phyloP scores from a whole-genome alignment of 1,139 yeast genomes.

The Yarrowia galli region DNA sequence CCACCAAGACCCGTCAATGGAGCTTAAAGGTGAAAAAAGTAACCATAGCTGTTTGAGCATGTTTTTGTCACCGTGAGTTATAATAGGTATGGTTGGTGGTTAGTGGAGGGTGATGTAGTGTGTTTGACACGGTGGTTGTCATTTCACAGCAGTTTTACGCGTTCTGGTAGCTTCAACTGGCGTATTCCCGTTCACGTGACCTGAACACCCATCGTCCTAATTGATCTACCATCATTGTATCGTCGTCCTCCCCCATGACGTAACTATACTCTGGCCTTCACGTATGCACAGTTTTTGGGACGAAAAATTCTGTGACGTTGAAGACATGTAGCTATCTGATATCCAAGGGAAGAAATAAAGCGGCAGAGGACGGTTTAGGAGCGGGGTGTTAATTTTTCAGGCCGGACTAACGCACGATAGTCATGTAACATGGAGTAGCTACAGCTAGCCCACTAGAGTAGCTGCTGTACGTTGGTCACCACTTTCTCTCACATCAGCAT shows the following conservation, averaged over 20 bases:
- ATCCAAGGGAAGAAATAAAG: too few species aligned
- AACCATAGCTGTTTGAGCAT: conserved; percentile 4
- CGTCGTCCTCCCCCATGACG: background rate
- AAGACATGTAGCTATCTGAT: background rate
- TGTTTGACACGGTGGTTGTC: too few species aligned
- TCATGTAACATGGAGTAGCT: background rate
- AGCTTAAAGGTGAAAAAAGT: conserved; percentile 3
- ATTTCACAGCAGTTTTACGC: too few species aligned
- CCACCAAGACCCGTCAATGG: background rate
- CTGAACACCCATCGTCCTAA: too few species aligned
- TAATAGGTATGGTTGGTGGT: background rate
- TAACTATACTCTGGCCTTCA: background rate
- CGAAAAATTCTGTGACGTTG: conserved; percentile 17
- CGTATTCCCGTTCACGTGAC: too few species aligned
- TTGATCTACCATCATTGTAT: too few species aligned
- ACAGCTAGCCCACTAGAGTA: too few species aligned
- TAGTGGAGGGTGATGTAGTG: too few species aligned
- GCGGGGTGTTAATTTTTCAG: background rate
- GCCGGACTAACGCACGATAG: background rate
- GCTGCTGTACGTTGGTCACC: too few species aligned
- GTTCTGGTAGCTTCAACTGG: too few species aligned
- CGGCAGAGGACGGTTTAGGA: too few species aligned
- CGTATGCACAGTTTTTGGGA: conserved; percentile 7
- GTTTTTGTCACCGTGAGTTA: background rate
- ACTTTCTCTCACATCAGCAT: too few species aligned